Evolutionary conservation across 768 basidiomycete species (phyloP), one percentile per base, ranked within the genome.

Genomic region (Suillus plorans): DNA sequence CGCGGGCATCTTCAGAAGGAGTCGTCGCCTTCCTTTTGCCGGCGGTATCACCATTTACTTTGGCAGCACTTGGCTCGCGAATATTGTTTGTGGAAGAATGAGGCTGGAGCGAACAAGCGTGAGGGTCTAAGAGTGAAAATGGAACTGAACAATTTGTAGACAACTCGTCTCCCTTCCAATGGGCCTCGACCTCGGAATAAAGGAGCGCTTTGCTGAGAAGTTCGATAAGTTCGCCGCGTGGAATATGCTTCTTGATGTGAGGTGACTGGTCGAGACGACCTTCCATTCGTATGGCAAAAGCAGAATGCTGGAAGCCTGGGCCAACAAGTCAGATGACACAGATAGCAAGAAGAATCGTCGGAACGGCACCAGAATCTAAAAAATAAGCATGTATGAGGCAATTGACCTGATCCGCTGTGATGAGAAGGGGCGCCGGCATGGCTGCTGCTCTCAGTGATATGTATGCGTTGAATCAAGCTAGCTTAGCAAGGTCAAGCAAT

Each of bases 331-430:
- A 67, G 65, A 64, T 61, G 37, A 68, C 65, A 55, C 50, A 63
- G 41, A 42, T 18, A 25, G 42, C 49, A 10, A n/a, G 61, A 18
- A 20, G 58, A 57, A 39, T 34, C 16, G 47, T 44, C 13, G 16
- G 31, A n/a, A 41, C 37, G 57, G 62, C 22, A 91, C 92, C 92
- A 39, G 91, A 92, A 69, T 95, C 93, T 68, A 88, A 81, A 68
- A 95, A 86, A 72, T 94, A 95, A 2, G 93, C 84, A 75, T 94
- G 88, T 56, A 95, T 89, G 67, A 94, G 85, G 70, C 89, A 91
- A 73, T 95, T 95, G 66, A 95, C 82, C 73, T 94, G 91, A 68
- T 94, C 92, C 44, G 92, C 89, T 47, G 88, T 86, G 67, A 93
- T 89, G 39, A 83, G 82, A 57, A 90, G 83, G 59, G 84, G 82